Conservation (phyloP, 805 yeast species). For the Helenozyma baotianmanensis region DNA sequence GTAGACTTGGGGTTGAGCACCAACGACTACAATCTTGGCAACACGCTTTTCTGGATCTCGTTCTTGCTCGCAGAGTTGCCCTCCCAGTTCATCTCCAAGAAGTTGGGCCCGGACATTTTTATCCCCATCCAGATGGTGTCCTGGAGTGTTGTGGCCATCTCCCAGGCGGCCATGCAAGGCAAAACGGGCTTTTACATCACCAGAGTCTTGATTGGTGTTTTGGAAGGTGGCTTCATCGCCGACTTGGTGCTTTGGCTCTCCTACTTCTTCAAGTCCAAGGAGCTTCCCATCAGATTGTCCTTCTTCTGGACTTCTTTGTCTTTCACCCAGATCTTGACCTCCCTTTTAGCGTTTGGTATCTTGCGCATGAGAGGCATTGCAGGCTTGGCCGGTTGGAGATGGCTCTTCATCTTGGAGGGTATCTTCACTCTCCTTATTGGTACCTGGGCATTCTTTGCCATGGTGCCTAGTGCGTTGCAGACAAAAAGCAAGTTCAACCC, state of each 20-base stretch:
- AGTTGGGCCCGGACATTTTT: constrained; percentile 58
- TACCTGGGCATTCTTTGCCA: constrained; percentile 30
- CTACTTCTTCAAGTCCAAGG: constrained; percentile 56
- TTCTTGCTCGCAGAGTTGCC: constrained; percentile 58
- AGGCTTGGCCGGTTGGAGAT: constrained; percentile 54
- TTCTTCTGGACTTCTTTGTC: constrained; percentile 55
- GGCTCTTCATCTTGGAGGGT: constrained; percentile 63
- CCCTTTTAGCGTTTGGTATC: constrained; percentile 48
- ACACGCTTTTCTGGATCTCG: constrained; percentile 46
- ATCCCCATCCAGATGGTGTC: constrained; percentile 50
- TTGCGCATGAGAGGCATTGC: constrained; percentile 42
- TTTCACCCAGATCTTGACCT: constrained; percentile 39
- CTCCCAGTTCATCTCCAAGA: constrained; percentile 57
- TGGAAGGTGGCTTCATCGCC: constrained; percentile 61
- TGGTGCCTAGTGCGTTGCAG: constrained; percentile 53
- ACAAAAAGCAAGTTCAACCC: constrained; percentile 46
- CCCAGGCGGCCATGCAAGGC: constrained; percentile 41
- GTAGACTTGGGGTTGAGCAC: constrained; percentile 48
- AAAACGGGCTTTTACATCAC: constrained; percentile 41
- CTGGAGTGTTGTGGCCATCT: constrained; percentile 54
- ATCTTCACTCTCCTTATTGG: constrained; percentile 53
- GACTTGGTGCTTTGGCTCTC: constrained; percentile 50
- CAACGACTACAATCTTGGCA: constrained; percentile 53
- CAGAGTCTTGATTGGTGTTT: constrained; percentile 47
- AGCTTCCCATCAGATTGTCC: constrained; percentile 52